Base-by-base conservation (phyloP, 2,329 filamentous ascomycete genomes). In the Alternaria infectoria region DNA sequence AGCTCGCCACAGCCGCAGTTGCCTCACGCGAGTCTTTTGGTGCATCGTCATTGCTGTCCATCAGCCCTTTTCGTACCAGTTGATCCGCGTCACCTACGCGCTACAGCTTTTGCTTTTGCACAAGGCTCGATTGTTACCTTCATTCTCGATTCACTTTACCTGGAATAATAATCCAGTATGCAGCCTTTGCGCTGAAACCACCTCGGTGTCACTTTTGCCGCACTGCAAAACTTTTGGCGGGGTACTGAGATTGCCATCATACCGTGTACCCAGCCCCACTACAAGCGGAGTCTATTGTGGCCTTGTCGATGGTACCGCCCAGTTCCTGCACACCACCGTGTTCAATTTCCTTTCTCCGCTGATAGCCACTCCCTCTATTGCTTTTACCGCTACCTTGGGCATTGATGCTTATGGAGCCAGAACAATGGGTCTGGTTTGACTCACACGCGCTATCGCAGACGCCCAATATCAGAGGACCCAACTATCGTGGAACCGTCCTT, bases 1-100 rank as follows among this genome's bases (percentile, higher is more conserved):
- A 44, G 23, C 62, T 71, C 54, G 69, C 69, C 69, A 72, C 69
- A 70, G 68, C 65, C 65, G 66, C 69, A 71, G 58, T 67, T 69
- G 62, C 63, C 61, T 68, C 67, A 69, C 62, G 67, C 67, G 65
- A 70, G 62, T 65, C 60, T 68, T 57, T 30, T 45, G 56, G 59
- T 30, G 43, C 61, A 59, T 32, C 58, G 56, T 60, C 66, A 68
- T 59, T 59, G 50, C 46, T 40, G 40, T 54, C 26, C 23, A 30
- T 45, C 45, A 51, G 60, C 32, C 50, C 49, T 56, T 58, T 58
- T 43, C 43, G 30, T 47, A 26, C 46, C 17, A 15, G 36, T 45
- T 17, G n/a, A 40, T 30, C 28, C 49, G 49, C 49, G 19, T 52
- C 49, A 52, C 49, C 49, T 52, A 36, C 30, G 30, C 49, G 19